A percentile compares a stretch with the other conserved stretches of the same genome.
Evolutionary conservation across 108 stramenopile genomes (phyloP).

Genomic region (Pseudonitzschia multistriata): DNA sequence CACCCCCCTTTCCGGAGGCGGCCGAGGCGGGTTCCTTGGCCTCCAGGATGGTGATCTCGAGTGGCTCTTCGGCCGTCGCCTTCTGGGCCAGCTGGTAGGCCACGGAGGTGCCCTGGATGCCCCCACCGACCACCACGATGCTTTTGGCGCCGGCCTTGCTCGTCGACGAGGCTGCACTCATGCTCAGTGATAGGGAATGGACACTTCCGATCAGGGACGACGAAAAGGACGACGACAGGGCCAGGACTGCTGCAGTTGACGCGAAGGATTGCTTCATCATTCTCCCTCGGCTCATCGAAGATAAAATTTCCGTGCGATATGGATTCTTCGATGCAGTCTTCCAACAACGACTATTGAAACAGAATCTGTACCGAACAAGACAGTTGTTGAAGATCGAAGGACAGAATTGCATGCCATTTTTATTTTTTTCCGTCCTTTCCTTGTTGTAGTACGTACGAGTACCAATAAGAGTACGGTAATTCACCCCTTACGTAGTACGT

Average conservation of each 20-base stretch:
- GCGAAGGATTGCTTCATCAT: not conserved
- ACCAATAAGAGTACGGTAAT: too few species aligned
- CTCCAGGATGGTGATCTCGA: constrained; percentile 72
- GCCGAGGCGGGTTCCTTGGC: constrained; percentile 65
- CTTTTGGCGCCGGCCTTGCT: constrained; percentile 18
- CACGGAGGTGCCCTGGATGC: constrained; percentile 84
- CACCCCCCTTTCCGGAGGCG: constrained; percentile 89
- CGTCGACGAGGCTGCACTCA: not conserved
- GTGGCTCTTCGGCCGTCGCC: constrained; percentile 13
- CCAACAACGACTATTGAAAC: too few species aligned
- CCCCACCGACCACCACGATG: constrained; percentile 83
- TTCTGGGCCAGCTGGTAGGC: constrained; percentile 62
- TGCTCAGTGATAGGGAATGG: not conserved
- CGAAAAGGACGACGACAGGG: not conserved
- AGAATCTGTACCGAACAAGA: too few species aligned
- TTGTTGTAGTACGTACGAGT: too few species aligned
- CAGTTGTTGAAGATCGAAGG: too few species aligned
- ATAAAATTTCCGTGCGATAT: too few species aligned
- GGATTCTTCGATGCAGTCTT: too few species aligned
- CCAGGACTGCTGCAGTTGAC: not conserved
- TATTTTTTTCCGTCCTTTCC: too few species aligned
- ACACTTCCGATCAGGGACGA: not conserved
- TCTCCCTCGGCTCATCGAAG: not conserved
- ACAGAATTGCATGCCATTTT: too few species aligned
- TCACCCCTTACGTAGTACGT: too few species aligned